Percentiles rank a stretch among this genome's conserved stretches.
phyloP scores from a whole-genome alignment of 1,139 yeast species.

The Suhomyces bokatorum region DNA sequence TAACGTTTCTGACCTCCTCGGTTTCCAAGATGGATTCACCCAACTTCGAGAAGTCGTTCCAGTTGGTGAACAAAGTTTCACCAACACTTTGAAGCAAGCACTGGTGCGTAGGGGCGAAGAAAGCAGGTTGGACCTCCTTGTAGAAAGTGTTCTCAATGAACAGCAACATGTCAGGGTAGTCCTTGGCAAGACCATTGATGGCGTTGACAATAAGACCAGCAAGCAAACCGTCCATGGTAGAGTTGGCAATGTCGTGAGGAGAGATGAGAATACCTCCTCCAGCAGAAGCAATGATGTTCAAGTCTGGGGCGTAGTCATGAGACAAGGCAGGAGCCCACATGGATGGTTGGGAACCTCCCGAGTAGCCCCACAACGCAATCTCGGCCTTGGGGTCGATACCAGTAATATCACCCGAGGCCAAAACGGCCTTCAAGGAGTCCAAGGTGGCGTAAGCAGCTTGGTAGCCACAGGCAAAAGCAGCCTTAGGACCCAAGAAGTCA shows the following conservation, averaged over 20 bases:
- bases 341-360: slow-evolving; percentile 38
- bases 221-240: slow-evolving; percentile 25
- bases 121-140: not conserved
- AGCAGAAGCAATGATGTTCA: slow-evolving; percentile 32
- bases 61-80: not conserved
- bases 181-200: slow-evolving; percentile 28
- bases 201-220: slow-evolving; percentile 31
- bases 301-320: slow-evolving; percentile 34
- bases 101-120: not conserved
- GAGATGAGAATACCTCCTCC: slow-evolving; percentile 35
- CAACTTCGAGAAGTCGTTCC: slow-evolving; percentile 1
- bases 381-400: slow-evolving; percentile 25
- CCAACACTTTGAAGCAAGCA: slow-evolving; percentile 2
- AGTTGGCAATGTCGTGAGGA: slow-evolving; percentile 22
- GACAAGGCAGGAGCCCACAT: slow-evolving; percentile 42
- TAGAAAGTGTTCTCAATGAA: slow-evolving; percentile 5
- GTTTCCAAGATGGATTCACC: slow-evolving; percentile 1
- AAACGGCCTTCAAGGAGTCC: slow-evolving; percentile 30
- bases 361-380: slow-evolving; percentile 36
- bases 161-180: slow-evolving; percentile 23
- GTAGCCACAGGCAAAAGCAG: slow-evolving; percentile 32
- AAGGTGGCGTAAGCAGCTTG: slow-evolving; percentile 31
- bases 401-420: slow-evolving; percentile 25
- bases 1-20: slow-evolving; percentile 2
- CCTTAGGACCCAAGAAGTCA: slow-evolving; percentile 34